A percentile compares a stretch with the other conserved stretches of the same genome.
Conservation (phyloP, 1,139 yeast genomes). For the Pneumocystis wakefieldiae region DNA sequence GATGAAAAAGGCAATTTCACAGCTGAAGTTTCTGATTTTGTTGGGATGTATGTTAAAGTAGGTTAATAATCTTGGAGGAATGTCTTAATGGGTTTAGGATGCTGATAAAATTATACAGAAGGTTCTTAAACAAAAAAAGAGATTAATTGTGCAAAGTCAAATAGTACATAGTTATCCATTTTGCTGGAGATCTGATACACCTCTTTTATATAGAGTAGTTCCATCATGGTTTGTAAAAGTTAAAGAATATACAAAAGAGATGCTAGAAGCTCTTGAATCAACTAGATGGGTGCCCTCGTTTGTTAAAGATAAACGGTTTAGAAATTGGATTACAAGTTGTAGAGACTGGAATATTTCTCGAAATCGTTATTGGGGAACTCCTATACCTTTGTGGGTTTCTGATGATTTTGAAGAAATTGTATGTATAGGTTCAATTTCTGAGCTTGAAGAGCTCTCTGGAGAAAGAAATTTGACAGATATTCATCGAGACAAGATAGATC, state of each 20-base stretch:
- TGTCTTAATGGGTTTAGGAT: constrained; percentile 27
- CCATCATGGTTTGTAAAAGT: constrained; percentile 98
- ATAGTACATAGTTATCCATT: constrained; percentile 93
- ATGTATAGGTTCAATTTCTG: constrained; percentile 81
- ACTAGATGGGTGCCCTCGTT: constrained; percentile 90
- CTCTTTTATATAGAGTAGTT: constrained; percentile 84
- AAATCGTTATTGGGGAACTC: constrained; percentile 99
- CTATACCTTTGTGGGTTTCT: constrained; percentile 93
- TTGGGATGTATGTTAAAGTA: constrained; percentile 67
- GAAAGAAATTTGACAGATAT: constrained; percentile 65
- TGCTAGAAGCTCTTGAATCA: constrained; percentile 69
- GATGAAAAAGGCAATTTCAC: constrained; percentile 86
- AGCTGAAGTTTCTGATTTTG: constrained; percentile 52
- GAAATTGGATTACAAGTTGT: constrained; percentile 96
- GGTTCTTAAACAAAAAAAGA: constrained; percentile 60
- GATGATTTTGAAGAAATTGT: constrained; percentile 87
- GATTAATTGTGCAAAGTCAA: constrained; percentile 62
- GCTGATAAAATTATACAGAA: constrained; percentile 88
- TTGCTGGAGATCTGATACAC: constrained; percentile 99
- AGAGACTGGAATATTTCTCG: constrained; percentile 98
- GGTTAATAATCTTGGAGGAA: not conserved
- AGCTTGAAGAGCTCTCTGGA: constrained; percentile 73
- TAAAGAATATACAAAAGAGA: constrained; percentile 69
- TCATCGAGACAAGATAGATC: constrained; percentile 86
- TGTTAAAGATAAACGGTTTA: constrained; percentile 86